Conservation (phyloP, 1,139 yeast genomes). For the Debaryomyces coudertii region DNA sequence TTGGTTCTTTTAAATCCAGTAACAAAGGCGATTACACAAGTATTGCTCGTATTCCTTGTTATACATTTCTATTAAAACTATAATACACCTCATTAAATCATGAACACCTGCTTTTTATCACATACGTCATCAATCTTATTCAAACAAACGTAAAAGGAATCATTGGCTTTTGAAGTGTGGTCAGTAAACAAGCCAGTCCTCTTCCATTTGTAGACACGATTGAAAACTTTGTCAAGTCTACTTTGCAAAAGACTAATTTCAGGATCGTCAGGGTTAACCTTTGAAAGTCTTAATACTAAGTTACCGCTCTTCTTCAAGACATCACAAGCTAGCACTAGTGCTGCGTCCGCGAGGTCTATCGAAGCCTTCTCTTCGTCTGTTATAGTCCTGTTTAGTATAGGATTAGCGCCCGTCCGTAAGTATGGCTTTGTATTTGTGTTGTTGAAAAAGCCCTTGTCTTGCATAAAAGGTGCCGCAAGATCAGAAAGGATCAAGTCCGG, state of each 20-base stretch:
- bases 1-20: slow-evolving; percentile 6
- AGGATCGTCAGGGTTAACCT: slow-evolving; percentile 51
- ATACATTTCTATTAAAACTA: not conserved
- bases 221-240: slow-evolving; percentile 62
- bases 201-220: slow-evolving; percentile 43
- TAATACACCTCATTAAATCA: slow-evolving; percentile 8
- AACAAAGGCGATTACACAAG: not conserved
- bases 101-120: slow-evolving; percentile 53
- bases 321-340: slow-evolving; percentile 73
- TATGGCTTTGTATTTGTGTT: slow-evolving; percentile 80
- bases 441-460: slow-evolving; percentile 63
- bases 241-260: slow-evolving; percentile 64
- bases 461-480: slow-evolving; percentile 78
- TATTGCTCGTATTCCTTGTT: not conserved
- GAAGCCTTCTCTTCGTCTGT: slow-evolving; percentile 31
- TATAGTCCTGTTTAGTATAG: slow-evolving; percentile 30
- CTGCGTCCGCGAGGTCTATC: slow-evolving; percentile 86
- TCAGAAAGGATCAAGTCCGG: slow-evolving; percentile 78
- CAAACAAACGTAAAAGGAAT: slow-evolving; percentile 70
- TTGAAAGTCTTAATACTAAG: slow-evolving; percentile 71
- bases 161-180: slow-evolving; percentile 63
- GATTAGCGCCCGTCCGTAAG: slow-evolving; percentile 31
- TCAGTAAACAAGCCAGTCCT: slow-evolving; percentile 29
- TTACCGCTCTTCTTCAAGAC: slow-evolving; percentile 69
- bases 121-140: slow-evolving; percentile 45